These are phyloP conservation scores for Botrytis tulipae DNA, from an alignment of 2,329 filamentous ascomycete genomes.

Conservation along the genomic window DNA sequence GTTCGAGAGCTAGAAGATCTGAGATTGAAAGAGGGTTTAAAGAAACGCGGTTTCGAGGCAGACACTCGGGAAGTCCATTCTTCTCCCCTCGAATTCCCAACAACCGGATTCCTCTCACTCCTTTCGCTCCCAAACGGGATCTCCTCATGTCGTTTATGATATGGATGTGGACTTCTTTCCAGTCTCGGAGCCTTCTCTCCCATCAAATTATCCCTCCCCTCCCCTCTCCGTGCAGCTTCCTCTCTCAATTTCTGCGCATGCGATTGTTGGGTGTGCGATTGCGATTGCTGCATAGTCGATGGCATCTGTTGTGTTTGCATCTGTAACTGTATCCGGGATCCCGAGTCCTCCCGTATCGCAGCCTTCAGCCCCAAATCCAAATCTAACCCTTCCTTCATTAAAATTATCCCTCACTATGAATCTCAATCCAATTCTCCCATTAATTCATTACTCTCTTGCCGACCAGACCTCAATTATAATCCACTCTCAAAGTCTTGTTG, in stretches of 20 bases:
- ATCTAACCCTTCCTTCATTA: not conserved
- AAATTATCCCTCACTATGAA: not conserved
- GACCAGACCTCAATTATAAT: not conserved
- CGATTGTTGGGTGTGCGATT: conserved; percentile 2
- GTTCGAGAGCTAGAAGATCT: not conserved
- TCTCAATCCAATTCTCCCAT: not conserved
- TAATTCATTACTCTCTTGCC: not conserved
- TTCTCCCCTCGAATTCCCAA: not conserved
- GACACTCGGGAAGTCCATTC: not conserved
- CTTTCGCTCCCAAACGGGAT: conserved; percentile 45
- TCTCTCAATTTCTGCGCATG: conserved; percentile 21
- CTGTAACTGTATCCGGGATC: not conserved
- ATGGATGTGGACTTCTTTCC: conserved; percentile 64
- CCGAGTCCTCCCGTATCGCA: not conserved
- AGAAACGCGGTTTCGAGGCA: not conserved
- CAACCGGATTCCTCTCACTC: not conserved
- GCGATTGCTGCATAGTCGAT: not conserved
- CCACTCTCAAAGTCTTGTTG: not conserved
- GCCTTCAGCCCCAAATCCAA: not conserved
- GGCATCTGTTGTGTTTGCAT: not conserved
- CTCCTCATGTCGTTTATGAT: conserved; percentile 58
- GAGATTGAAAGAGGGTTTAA: not conserved
- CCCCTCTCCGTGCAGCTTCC: conserved; percentile 19
- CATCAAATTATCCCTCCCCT: not conserved
- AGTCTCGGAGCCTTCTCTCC: conserved; percentile 19